Base-by-base conservation (phyloP, 2,329 filamentous ascomycete genomes). In the Monilinia polystroma region DNA sequence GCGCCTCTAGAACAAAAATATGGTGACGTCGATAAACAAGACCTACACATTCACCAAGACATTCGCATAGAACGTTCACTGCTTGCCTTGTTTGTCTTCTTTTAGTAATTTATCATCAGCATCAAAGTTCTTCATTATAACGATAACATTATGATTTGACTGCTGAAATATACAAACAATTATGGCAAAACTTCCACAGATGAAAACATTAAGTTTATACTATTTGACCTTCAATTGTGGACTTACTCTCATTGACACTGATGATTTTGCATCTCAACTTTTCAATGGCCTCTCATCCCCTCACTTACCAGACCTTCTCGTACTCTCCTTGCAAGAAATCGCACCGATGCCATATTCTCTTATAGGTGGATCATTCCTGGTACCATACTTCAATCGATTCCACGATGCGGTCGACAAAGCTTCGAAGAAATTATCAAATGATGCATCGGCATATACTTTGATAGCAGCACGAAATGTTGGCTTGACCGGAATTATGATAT, bases 211-310 rank as follows among this genome's bases (percentile, higher is more conserved):
- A 66, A 87, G 89, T 73, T 79, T 93, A 66, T 89, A 96, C 74
- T 84, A 96, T 70, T 79, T 97, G 64, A 96, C 93, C 14, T 97
- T 95, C 81, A 98, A 98, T 77, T 96, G 92, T 75, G 94, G 85
- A 43, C 90, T 91, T 72, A 83, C 83, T 64, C 79, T 87, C 11
- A 86, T 97, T 74, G 83, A 93, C 72, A 81, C 87, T 29, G 81
- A 87, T 49, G 82, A 86, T 63, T 92, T 97, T 73, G 88, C 90
- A 18, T 80, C 84, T 14, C 88, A 93, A 74, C 81, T 97, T 71
- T 86, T 90, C 75, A 78, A 82, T 63, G 82, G 80, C 47, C 83
- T 95, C 66, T 78, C 76, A 8, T 70, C 70, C 69, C 68, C 76
- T 20, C 76, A 89, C 77, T 81, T 92, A 5, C 93, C 83, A 4